Base-by-base conservation (phyloP, 78 protist genomes). In the Tieghemostelium lacteum region DNA sequence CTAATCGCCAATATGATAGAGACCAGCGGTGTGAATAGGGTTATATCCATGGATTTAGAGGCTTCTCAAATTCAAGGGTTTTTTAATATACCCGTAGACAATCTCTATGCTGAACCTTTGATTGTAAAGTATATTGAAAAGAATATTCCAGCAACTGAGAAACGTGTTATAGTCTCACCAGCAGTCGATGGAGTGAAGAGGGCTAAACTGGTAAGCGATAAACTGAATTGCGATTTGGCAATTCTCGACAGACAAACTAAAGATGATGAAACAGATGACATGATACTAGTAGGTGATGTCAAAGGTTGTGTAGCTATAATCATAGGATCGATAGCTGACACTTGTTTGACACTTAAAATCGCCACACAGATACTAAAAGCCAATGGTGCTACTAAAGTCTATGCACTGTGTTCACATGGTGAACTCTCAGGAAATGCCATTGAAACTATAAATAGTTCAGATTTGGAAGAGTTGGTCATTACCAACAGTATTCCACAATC, bases 101-200 rank as follows among this genome's bases (percentile, higher is more conserved):
- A 92, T 66, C 55, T 92, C 29, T 88, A 70, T 62, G 95, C 91
- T 29, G 95, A 92, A 49, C 95, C 95, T 66, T 62, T 94, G 50
- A 54, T 96, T 42, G 88, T 88, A 50, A 74, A 91, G 70, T 92
- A 92, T 58, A 87, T 96, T 45, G 78, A 42, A 29, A 92, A 95
- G 36, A 71, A 87, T 49, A 72, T 92, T 34, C 85, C 83, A 49
- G 65, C 58, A 31, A 78, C 45, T 12, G 73, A 66, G 36, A 66
- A 39, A 42, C 29, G 72, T 26, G 96, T 92, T 54, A 78, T 96
- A 5, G 93, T 96, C 16, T 92, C 97, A 14, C 96, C 96, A 33
- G 95, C 95, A n/a, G 96, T 96, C 5, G 98, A 96, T 29, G 98
- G 97, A 37, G 96, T 91, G 29, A 92, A 94, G 85, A 64, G 96